Conservation (phyloP, 2,329 filamentous ascomycete species). For the Aspergillus sp. region DNA sequence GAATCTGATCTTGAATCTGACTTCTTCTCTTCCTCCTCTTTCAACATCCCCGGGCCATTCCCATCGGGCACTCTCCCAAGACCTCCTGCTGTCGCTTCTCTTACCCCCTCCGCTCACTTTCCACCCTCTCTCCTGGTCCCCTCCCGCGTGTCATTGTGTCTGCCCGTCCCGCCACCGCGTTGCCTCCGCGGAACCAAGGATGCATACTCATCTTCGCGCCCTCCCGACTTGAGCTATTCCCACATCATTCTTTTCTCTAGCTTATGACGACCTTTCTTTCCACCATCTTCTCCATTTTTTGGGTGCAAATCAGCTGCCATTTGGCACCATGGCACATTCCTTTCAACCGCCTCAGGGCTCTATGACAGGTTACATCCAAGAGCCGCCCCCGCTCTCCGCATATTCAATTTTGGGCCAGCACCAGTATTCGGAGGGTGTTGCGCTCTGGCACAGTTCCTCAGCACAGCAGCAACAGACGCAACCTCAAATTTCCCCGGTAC, state of each 20-base stretch:
- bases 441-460: conserved; percentile 48
- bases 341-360: conserved; percentile 36
- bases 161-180: conserved; percentile 8
- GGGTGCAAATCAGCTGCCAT: conserved; percentile 24
- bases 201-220: conserved; percentile 9
- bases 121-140: conserved; percentile 6
- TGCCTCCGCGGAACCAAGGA: conserved; percentile 4
- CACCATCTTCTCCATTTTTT: conserved; percentile 17
- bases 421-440: conserved; percentile 48
- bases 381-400: conserved; percentile 34
- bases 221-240: conserved; percentile 7
- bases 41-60: background rate
- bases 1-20: conserved; percentile 12
- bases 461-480: conserved; percentile 23
- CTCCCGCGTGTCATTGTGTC: background rate
- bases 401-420: conserved; percentile 41
- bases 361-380: conserved; percentile 33
- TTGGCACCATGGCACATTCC: conserved; percentile 36
- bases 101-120: conserved; percentile 23
- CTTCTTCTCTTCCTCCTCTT: conserved; percentile 1
- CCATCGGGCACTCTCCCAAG: background rate
- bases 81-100: conserved; percentile 11
- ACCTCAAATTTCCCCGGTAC: conserved; percentile 16
- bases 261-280: conserved; percentile 23
- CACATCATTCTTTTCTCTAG: conserved; percentile 15